phyloP scores from a whole-genome alignment of 2,329 filamentous ascomycete genomes.

The Lecanicillium sp. region DNA sequence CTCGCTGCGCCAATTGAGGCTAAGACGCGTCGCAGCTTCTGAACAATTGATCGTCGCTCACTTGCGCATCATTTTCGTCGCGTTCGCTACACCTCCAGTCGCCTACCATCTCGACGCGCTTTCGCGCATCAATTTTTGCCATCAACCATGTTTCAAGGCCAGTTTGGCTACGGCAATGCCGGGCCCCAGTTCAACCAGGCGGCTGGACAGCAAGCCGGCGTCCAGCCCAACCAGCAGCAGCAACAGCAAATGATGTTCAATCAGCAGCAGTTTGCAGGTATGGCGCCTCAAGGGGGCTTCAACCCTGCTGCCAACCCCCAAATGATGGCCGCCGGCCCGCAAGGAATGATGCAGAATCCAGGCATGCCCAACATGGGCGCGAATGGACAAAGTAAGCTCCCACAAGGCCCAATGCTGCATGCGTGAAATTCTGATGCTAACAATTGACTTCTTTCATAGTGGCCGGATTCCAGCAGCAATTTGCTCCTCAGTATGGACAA shows the following conservation, averaged over 20 bases:
- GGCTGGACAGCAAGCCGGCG: constrained; percentile 17
- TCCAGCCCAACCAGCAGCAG: constrained; percentile 23
- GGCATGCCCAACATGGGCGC: constrained; percentile 53
- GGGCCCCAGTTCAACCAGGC: constrained; percentile 13
- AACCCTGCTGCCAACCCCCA: constrained; percentile 44
- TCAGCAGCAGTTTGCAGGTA: constrained; percentile 46
- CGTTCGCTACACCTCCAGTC: not conserved
- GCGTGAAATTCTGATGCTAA: not conserved
- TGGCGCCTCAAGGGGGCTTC: constrained; percentile 47
- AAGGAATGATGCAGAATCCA: constrained; percentile 58
- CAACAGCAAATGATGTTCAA: constrained; percentile 33
- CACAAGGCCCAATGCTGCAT: constrained; percentile 8
- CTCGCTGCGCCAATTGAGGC: constrained; percentile 3
- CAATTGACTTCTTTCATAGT: constrained; percentile 30
- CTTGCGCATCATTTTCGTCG: not conserved
- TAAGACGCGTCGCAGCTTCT: constrained; percentile 9
- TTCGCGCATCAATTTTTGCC: too few relatives aligned
- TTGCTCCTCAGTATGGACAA: constrained; percentile 49
- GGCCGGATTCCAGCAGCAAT: constrained; percentile 54
- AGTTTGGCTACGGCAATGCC: constrained; percentile 13
- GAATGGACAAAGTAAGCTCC: constrained; percentile 53
- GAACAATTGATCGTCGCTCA: not conserved
- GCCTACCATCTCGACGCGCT: too few relatives aligned
- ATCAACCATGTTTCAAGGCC: constrained; percentile 12
- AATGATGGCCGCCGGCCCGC: constrained; percentile 50